Evolutionary conservation across 129 eudicot species (phyloP).

Genomic region (Arctium lappa): DNA sequence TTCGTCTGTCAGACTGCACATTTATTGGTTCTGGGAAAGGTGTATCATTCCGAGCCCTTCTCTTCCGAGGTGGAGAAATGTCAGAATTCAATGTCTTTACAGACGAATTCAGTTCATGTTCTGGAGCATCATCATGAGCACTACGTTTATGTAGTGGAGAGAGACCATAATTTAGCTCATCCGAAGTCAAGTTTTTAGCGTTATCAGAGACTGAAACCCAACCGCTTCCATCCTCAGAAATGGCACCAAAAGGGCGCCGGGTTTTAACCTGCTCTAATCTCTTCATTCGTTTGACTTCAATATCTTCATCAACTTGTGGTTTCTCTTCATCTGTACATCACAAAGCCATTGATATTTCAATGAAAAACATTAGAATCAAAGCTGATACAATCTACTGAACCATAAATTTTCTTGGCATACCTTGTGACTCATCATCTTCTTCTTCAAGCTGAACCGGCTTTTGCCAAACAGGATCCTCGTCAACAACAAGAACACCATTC

Average conservation of each 20-base stretch:
- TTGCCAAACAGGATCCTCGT: constrained; percentile 96
- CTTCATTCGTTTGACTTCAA: constrained; percentile 87
- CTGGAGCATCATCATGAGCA: constrained; percentile 42
- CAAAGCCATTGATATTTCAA: background rate
- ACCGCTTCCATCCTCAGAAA: constrained; percentile 98
- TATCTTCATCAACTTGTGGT: constrained; percentile 90
- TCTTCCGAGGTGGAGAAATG: constrained; percentile 33
- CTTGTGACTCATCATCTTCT: constrained; percentile 71
- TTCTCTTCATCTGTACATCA: constrained; percentile 65
- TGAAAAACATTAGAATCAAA: background rate
- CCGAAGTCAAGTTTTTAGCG: constrained; percentile 24
- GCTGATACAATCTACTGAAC: background rate
- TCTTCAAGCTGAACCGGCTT: constrained; percentile 63
- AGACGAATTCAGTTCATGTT: constrained; percentile 21
- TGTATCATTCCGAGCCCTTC: constrained; percentile 30
- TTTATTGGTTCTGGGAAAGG: constrained; percentile 39
- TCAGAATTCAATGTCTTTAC: constrained; percentile 8
- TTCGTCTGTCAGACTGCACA: background rate
- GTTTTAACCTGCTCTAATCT: constrained; percentile 64
- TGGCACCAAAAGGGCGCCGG: constrained; percentile 67
- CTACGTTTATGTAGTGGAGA: constrained; percentile 56
- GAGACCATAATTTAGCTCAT: constrained; percentile 43
- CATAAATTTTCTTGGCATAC: constrained; percentile 28
- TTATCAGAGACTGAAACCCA: constrained; percentile 70
- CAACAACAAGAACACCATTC: constrained; percentile 72